Base-by-base conservation (phyloP, 2,329 filamentous ascomycete genomes). In the Aureobasidium uvarum region DNA sequence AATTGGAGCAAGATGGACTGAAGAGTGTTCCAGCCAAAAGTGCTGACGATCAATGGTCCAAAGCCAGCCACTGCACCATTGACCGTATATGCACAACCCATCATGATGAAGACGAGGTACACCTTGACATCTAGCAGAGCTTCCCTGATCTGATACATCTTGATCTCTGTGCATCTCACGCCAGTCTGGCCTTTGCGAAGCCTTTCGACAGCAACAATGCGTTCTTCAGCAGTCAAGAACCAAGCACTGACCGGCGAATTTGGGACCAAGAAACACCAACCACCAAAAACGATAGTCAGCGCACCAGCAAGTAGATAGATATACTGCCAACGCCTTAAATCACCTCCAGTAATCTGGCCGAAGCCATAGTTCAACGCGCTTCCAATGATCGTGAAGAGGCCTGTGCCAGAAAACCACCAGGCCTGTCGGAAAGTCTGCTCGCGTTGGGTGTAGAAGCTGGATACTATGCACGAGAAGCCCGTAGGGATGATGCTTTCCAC, bases 1-100 rank as follows among this genome's bases (percentile, higher is more conserved):
- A 92, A 91, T 70, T 92, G 89, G 72, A 89, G 87, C 0, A 92
- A 80, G 66, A 92, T 90, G 0, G 86, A 84, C 38, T 88, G 80
- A 0, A 89, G 80, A 0, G 84, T 81, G 25, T 80, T 81, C 76
- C 83, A 90, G 64, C 88, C 88, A 72, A 91, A 91, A 0, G 88
- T 90, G 0, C 83, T 86, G 1, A 91, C 87, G 67, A 91, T 91
- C 1, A 91, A 77, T 0, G 88, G 88, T 0, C 88, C 88, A 71
- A 91, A 91, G 0, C 88, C 88, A 41, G 82, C 84, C 13, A 91
- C 85, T 7, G 88, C 89, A 11, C 88, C 88, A 70, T 91, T 91
- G 67, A 90, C 84, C 0, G 86, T 89, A 70, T 90, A 89, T 67
- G 86, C 87, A 0, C 86, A 84, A 0, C 84, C 85, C 86, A 71